Conservation (phyloP, 805 yeast genomes). For the Kluyveromyces aestuarii region DNA sequence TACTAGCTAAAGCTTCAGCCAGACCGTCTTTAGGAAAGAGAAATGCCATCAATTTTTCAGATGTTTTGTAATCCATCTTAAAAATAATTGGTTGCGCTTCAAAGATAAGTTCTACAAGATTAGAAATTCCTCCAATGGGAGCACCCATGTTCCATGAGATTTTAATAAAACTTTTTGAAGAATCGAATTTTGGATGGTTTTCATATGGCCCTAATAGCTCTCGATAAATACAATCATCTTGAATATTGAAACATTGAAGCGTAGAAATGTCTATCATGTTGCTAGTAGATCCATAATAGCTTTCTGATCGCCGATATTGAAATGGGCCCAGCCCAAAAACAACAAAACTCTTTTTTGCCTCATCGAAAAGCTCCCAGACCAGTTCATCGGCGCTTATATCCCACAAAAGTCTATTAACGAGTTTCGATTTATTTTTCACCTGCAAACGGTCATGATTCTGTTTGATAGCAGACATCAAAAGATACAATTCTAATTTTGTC, state of each 20-base stretch:
- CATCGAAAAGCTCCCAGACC: constrained; percentile 49
- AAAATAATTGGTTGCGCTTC: constrained; percentile 45
- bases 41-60: constrained; percentile 39
- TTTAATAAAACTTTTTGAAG: constrained; percentile 30
- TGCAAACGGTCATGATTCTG: constrained; percentile 23
- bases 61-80: constrained; percentile 48
- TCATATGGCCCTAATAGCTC: constrained; percentile 41
- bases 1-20: background rate
- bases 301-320: constrained; percentile 39
- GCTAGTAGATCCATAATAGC: constrained; percentile 43
- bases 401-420: constrained; percentile 35
- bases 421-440: constrained; percentile 17
- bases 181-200: constrained; percentile 12
- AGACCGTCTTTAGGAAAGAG: constrained; percentile 34
- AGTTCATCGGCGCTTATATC: constrained; percentile 43
- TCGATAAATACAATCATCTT: constrained; percentile 38
- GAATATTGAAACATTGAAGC: constrained; percentile 46
- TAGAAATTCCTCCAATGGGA: constrained; percentile 58
- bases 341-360: constrained; percentile 38
- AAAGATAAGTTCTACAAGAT: constrained; percentile 42
- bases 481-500: constrained; percentile 32
- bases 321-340: constrained; percentile 45
- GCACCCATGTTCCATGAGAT: constrained; percentile 46
- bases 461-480: constrained; percentile 36
- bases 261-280: constrained; percentile 38